Evolutionary conservation across 768 basidiomycete species (phyloP).

Genomic region (Mycena kentingensis): DNA sequence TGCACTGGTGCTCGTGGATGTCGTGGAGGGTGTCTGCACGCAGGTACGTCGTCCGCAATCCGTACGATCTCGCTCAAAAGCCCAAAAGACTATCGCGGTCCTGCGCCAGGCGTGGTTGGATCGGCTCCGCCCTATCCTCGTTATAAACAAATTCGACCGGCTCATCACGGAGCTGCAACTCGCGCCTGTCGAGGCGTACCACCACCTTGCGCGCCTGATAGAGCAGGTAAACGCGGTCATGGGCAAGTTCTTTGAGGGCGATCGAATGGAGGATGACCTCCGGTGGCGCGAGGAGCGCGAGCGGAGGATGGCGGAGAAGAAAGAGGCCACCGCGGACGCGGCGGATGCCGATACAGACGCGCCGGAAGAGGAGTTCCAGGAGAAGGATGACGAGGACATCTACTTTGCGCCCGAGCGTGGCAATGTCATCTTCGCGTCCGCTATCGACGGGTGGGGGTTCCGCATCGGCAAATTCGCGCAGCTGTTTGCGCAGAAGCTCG

Average conservation of each 20-base stretch:
- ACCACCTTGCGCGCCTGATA: conserved; percentile 89
- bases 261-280: conserved; percentile 95
- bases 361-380: conserved; percentile 74
- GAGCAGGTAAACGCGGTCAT: conserved; percentile 98
- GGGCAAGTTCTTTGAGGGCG: conserved; percentile 93
- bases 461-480: conserved; percentile 91
- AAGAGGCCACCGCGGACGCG: conserved; percentile 67
- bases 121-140: conserved; percentile 83
- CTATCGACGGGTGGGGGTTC: conserved; percentile 98
- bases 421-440: conserved; percentile 95
- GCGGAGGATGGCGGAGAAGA: conserved; percentile 73
- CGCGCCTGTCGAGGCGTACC: conserved; percentile 88
- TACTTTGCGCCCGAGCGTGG: conserved; percentile 96
- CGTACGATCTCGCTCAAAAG: not conserved
- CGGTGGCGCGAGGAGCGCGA: conserved; percentile 94
- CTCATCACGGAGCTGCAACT: conserved; percentile 92
- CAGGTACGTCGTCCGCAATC: conserved; percentile 57
- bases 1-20: conserved; percentile 92
- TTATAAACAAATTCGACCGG: conserved; percentile 97
- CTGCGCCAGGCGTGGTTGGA: conserved; percentile 94
- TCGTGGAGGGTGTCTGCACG: conserved; percentile 97
- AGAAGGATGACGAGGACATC: conserved; percentile 96
- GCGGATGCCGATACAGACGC: conserved; percentile 43
- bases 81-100: conserved; percentile 84
- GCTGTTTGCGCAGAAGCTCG: conserved; percentile 86